Percentiles rank a stretch among this genome's conserved stretches.
These are phyloP conservation scores for Russula vinacea DNA, from an alignment of 768 basidiomycete genomes.

Conservation along the genomic window DNA sequence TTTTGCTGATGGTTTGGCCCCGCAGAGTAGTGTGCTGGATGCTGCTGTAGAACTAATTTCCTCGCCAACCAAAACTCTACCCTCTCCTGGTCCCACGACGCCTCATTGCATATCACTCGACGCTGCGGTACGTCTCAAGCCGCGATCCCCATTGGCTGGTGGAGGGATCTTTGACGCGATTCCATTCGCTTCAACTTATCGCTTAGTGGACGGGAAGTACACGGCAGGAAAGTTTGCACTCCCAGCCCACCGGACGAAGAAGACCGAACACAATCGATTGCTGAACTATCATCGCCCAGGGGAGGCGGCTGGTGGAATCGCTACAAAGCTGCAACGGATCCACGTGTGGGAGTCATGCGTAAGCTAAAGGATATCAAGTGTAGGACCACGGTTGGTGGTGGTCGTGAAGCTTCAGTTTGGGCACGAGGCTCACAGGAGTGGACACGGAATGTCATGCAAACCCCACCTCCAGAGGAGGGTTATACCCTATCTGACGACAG, in stretches of 20 bases:
- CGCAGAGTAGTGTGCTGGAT: slow-evolving; percentile 32
- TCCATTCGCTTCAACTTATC: slow-evolving; percentile 63
- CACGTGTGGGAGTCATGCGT: slow-evolving; percentile 62
- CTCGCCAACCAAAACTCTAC: slow-evolving; percentile 52
- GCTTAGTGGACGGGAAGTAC: slow-evolving; percentile 70
- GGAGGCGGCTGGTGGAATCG: slow-evolving; percentile 47
- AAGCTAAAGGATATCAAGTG: slow-evolving; percentile 71
- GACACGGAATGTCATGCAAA: slow-evolving; percentile 37
- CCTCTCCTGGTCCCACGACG: slow-evolving; percentile 32
- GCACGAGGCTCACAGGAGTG: slow-evolving; percentile 48
- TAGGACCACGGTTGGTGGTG: slow-evolving; percentile 45
- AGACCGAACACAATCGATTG: slow-evolving; percentile 29
- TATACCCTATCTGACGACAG: slow-evolving; percentile 36
- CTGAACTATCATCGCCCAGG: slow-evolving; percentile 36
- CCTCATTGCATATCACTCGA: slow-evolving; percentile 17
- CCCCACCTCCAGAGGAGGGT: slow-evolving; percentile 36
- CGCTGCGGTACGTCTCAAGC: slow-evolving; percentile 31
- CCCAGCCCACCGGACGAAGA: slow-evolving; percentile 59
- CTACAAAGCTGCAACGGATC: slow-evolving; percentile 66
- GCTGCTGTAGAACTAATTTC: slow-evolving; percentile 44
- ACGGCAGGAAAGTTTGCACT: slow-evolving; percentile 67
- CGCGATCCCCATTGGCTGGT: slow-evolving; percentile 27
- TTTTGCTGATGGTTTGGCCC: slow-evolving; percentile 22
- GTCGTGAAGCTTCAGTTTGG: slow-evolving; percentile 41
- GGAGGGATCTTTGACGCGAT: slow-evolving; percentile 63